Evolutionary conservation across 2,329 filamentous ascomycete genomes (phyloP).

Genomic region (Myriosclerotinia scirpicola): DNA sequence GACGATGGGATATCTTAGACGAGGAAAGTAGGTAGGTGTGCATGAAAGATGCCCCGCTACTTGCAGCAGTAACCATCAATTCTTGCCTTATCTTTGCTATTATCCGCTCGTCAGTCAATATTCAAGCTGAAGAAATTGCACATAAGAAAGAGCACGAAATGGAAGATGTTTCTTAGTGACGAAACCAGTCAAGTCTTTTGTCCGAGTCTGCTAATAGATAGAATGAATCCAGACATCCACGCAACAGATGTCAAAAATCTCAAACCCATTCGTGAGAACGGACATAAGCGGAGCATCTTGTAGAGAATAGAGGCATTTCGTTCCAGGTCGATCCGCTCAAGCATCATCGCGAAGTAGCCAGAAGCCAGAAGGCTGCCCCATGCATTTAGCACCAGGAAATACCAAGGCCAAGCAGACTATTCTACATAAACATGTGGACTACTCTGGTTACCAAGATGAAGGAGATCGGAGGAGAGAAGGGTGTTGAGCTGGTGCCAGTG

Average conservation of each 20-base stretch:
- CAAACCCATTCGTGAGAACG: not conserved
- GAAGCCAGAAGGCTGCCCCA: constrained; percentile 14
- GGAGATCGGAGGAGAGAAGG: not conserved
- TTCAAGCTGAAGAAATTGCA: no score
- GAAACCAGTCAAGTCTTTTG: no score
- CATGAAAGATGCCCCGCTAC: no score
- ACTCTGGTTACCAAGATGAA: constrained; percentile 22
- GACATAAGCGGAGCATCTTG: not conserved
- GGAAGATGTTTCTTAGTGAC: no score
- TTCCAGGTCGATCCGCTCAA: constrained; percentile 2
- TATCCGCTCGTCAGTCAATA: no score
- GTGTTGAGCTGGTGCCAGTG: constrained; percentile 18
- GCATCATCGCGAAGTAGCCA: constrained; percentile 22
- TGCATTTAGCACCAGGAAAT: constrained; percentile 13
- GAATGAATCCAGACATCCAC: not conserved
- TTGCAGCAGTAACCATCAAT: no score
- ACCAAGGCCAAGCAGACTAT: constrained; percentile 18
- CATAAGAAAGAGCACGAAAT: no score
- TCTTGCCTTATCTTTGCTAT: no score
- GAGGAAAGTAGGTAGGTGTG: no score
- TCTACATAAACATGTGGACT: constrained; percentile 21
- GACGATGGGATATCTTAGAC: no score
- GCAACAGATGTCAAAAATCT: not conserved
- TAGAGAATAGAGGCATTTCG: not conserved
- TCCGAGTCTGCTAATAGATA: no score